Evolutionary conservation across 768 basidiomycete species (phyloP), one percentile per base, ranked within the genome.

Genomic region (Tylopilus sp.): DNA sequence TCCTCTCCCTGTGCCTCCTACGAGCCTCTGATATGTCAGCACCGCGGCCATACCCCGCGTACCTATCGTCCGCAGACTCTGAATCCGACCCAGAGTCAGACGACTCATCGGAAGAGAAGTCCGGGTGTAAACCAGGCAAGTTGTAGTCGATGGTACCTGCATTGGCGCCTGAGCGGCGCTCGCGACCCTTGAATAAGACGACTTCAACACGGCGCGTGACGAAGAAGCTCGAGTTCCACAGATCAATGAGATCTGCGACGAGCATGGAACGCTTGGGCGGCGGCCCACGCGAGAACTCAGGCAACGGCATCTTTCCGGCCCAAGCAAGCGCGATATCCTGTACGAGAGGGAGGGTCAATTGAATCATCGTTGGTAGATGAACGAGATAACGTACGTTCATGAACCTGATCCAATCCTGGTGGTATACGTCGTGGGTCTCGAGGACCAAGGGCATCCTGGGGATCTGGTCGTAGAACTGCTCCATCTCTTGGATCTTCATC

Each of bases 141-240:
- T 76, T 70, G 47, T 74, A 69, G 57, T 89, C 88, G 33, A 80
- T 56, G 1, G 70, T 59, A 40, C 88, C 88, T 0, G 73, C 71
- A 26, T 69, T 70, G 6, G 73, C 73, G 3, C 90, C 89, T n/a
- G 88, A 83, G 55, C 86, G 83, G 31, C 87, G 80, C 67, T 89
- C 83, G 42, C 78, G 80, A 39, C 90, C 90, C 64, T 83, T 87
- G 75, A 81, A 92, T n/a, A 93, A 74, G 31, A 89, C 76, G 42
- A 89, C 70, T 58, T 93, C 90, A n/a, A 87, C 79, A 18, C 85
- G 84, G 40, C 90, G 87, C 31, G 75, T 70, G 50, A 77, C 63
- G 76, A 91, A 91, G 70, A 90, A 93, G 9, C 79, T 81, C 26
- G 71, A 64, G 64, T 92, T 92, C 90, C 90, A 93, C 25, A 87